Percentiles rank a stretch among this genome's conserved stretches.
These are phyloP conservation scores for Mortierella sp. DNA, from an alignment of 371 early-diverging fungal species.

Conservation along the genomic window DNA sequence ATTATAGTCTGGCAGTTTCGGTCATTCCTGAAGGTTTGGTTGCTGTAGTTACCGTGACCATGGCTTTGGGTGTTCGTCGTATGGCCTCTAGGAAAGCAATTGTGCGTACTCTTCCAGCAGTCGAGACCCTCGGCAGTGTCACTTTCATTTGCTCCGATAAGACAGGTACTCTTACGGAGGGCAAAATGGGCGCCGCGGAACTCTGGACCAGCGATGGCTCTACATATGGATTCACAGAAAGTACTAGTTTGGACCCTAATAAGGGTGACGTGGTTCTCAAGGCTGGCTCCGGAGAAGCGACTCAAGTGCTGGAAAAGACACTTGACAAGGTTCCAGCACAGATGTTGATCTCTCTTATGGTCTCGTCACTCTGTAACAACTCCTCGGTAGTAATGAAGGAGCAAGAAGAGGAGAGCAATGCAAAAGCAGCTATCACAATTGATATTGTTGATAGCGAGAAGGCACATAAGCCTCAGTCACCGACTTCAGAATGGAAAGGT, in stretches of 20 bases:
- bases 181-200: conserved; percentile 87
- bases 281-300: conserved; percentile 38
- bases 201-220: conserved; percentile 79
- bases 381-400: conserved; percentile 62
- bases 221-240: conserved; percentile 73
- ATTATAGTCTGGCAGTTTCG: conserved; percentile 77
- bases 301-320: conserved; percentile 42
- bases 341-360: conserved; percentile 51
- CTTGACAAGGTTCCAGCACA: conserved; percentile 40
- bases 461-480: neutral
- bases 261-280: conserved; percentile 69
- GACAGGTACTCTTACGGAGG: conserved; percentile 96
- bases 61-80: conserved; percentile 90
- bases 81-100: conserved; percentile 87
- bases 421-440: neutral
- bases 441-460: neutral
- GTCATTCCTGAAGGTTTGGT: conserved; percentile 96
- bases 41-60: conserved; percentile 87
- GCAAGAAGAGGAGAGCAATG: conserved; percentile 11
- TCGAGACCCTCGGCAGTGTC: conserved; percentile 94
- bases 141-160: conserved; percentile 96
- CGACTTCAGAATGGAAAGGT: conserved; percentile 59
- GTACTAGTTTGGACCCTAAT: conserved; percentile 76
- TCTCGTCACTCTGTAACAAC: conserved; percentile 76
- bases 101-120: conserved; percentile 89